Base-by-base conservation (phyloP, 345 rosid genomes). In the Salix suchowensis region DNA sequence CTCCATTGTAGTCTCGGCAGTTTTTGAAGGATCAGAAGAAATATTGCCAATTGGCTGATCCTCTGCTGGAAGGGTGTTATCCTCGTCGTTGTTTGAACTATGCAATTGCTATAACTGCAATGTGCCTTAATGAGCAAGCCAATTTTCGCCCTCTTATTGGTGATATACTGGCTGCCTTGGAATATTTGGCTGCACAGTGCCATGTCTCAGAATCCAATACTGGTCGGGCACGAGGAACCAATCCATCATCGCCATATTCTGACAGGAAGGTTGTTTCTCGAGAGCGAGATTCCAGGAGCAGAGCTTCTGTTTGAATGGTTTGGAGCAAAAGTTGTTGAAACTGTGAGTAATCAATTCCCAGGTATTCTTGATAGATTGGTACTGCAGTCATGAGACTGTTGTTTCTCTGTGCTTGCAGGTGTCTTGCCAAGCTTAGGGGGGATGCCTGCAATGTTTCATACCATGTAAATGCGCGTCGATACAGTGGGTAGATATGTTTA, bases 111-210 rank as follows among this genome's bases (percentile, higher is more conserved):
- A 84, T 96, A 6, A 85, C 97, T 0, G 91, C 94, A 26, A 93
- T 96, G 99, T 93, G 99, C 84, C 89, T 96, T 13, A 88, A 91
- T 40, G 99, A 96, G 82, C 97, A 96, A 84, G 97, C 99, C 13
- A 86, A 82, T 76, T 92, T 89, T 70, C 94, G 98, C 62, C 98
- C 98, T 13, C 86, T 91, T 37, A 91, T 96, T 50, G 80, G 88
- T 40, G 99, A 93, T 80, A 88, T 96, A 5, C 95, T 93, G n/a
- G 96, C 88, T 1, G 99, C 99, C 18, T 92, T 96, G 16, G 82
- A 74, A 65, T 79, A 79, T 58, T 50, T 79, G 67, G 70, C 46
- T n/a, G 1, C 61, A 15, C 78, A 70, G 52, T 36, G 67, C 42
- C 70, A 75, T 19, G 68, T 70, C 37, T 34, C 75, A 8, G 78